Conservation (phyloP, 331 rosid species). For the Pyrus hybrid region DNA sequence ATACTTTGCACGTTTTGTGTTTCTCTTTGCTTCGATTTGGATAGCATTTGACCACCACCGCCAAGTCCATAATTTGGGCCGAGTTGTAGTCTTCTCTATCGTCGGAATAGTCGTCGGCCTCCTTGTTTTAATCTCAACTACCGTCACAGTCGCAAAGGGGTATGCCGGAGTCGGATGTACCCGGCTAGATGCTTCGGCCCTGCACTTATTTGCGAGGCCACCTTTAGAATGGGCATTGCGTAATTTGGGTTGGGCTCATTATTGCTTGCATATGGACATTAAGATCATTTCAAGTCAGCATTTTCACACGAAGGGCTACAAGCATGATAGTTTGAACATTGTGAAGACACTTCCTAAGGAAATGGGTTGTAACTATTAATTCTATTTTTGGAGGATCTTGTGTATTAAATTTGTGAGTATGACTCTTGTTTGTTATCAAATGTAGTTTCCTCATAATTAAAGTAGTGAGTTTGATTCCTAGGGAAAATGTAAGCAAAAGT, state of each 20-base stretch:
- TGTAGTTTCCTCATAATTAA: too few species aligned
- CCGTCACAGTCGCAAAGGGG: constrained; percentile 13
- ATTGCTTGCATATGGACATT: constrained; percentile 16
- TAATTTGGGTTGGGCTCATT: constrained; percentile 27
- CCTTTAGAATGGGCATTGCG: constrained; percentile 29
- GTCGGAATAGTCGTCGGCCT: constrained; percentile 24
- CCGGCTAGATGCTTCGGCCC: constrained; percentile 34
- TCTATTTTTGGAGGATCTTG: too few species aligned
- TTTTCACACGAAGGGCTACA: constrained; percentile 11
- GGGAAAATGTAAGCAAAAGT: too few species aligned
- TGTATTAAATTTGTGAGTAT: too few species aligned
- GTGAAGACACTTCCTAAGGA: background rate
- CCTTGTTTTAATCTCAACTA: constrained; percentile 24
- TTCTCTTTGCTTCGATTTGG: constrained; percentile 26
- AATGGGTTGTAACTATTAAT: background rate
- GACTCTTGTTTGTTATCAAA: too few species aligned
- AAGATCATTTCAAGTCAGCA: constrained; percentile 25
- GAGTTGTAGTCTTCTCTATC: constrained; percentile 13
- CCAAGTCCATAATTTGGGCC: constrained; percentile 17
- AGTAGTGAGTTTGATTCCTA: too few species aligned
- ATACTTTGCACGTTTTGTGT: constrained; percentile 14
- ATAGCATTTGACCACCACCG: constrained; percentile 24
- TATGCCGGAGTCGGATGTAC: constrained; percentile 27
- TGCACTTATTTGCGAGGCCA: constrained; percentile 19
- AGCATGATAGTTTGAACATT: constrained; percentile 10